A percentile compares a stretch with the other conserved stretches of the same genome.
Conservation (phyloP, 108 stramenopile species). For the Nitzschia putrida region DNA sequence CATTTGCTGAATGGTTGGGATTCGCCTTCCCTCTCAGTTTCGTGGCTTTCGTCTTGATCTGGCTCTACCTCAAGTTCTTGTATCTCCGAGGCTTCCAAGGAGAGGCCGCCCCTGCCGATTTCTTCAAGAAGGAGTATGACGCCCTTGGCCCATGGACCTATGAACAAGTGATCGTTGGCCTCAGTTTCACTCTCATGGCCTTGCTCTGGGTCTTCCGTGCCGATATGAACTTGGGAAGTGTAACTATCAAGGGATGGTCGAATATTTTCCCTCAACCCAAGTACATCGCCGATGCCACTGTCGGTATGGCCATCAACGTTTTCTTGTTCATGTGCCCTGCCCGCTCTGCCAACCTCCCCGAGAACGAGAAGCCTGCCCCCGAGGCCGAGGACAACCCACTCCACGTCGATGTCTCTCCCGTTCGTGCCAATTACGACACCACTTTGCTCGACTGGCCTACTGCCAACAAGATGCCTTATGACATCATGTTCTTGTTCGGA, state of each 20-base stretch:
- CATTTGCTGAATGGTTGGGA: slow-evolving; percentile 19
- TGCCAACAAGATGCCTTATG: slow-evolving; percentile 13
- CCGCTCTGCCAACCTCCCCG: background rate
- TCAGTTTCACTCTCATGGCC: slow-evolving; percentile 4
- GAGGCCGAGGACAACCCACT: background rate
- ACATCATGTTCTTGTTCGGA: slow-evolving; percentile 20
- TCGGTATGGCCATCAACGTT: slow-evolving; percentile 15
- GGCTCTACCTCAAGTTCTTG: slow-evolving; percentile 15
- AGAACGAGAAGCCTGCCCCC: background rate
- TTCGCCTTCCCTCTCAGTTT: slow-evolving; percentile 22
- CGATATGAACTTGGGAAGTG: slow-evolving; percentile 6
- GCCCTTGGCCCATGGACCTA: slow-evolving; percentile 12
- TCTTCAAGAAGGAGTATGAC: slow-evolving; percentile 15
- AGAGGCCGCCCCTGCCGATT: background rate
- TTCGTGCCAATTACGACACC: background rate
- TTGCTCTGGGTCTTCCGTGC: slow-evolving; percentile 22
- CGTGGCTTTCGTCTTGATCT: slow-evolving; percentile 3
- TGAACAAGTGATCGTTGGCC: slow-evolving; percentile 6
- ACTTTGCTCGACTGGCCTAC: slow-evolving; percentile 13
- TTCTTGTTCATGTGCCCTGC: slow-evolving; percentile 16
- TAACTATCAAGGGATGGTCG: slow-evolving; percentile 16
- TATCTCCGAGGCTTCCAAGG: slow-evolving; percentile 8
- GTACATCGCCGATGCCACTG: slow-evolving; percentile 13
- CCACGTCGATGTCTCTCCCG: background rate
- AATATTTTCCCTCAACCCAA: slow-evolving; percentile 11